Conservation (phyloP, 2,329 filamentous ascomycete species). For the Nannizziopsis arthrosporioides region DNA sequence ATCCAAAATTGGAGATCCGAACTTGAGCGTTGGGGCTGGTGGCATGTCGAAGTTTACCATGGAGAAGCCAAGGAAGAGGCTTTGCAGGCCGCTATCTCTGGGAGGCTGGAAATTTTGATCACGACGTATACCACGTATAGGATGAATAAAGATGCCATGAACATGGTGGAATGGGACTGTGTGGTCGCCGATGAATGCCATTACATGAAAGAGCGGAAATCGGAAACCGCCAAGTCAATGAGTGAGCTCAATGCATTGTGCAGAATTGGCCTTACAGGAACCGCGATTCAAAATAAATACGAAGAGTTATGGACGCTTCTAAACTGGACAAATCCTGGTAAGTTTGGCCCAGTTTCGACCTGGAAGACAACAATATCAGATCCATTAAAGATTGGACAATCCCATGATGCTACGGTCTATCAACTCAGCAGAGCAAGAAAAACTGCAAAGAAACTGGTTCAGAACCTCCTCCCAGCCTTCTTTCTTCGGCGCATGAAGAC, state of each 20-base stretch:
- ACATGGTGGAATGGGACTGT: slow-evolving; percentile 82
- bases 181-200: slow-evolving; percentile 94
- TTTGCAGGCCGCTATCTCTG: slow-evolving; percentile 59
- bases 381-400: slow-evolving; percentile 77
- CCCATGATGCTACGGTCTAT: slow-evolving; percentile 74
- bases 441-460: slow-evolving; percentile 71
- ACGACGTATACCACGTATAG: slow-evolving; percentile 86
- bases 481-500: slow-evolving; percentile 90
- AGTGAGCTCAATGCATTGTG: slow-evolving; percentile 83
- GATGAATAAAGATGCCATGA: slow-evolving; percentile 63
- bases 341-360: slow-evolving; percentile 52
- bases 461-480: slow-evolving; percentile 77
- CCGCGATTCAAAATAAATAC: slow-evolving; percentile 95
- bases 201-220: slow-evolving; percentile 64
- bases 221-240: slow-evolving; percentile 75
- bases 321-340: slow-evolving; percentile 89
- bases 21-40: slow-evolving; percentile 85
- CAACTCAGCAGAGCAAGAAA: slow-evolving; percentile 71
- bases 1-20: slow-evolving; percentile 89
- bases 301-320: slow-evolving; percentile 92
- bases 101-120: slow-evolving; percentile 77
- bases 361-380: slow-evolving; percentile 71
- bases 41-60: slow-evolving; percentile 75
- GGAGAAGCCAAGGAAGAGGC: slow-evolving; percentile 60
- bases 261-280: slow-evolving; percentile 84